phyloP scores from a whole-genome alignment of 768 basidiomycete species.

The Leucocoprinus sp. region DNA sequence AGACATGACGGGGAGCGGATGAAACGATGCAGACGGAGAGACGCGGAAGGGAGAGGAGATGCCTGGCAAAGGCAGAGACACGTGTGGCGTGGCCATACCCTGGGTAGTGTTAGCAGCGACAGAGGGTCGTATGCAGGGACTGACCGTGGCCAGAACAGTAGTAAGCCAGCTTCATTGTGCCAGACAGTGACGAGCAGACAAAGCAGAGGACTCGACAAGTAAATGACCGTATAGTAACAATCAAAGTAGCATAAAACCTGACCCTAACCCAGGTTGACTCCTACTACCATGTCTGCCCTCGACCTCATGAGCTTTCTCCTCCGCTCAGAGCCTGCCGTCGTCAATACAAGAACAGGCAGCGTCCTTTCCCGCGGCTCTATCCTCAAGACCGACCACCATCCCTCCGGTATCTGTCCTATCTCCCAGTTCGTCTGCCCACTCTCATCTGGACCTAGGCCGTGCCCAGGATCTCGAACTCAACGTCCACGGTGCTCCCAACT shows the following conservation, averaged over 20 bases:
- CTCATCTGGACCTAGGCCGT: slow-evolving; percentile 44
- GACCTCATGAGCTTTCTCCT: slow-evolving; percentile 59
- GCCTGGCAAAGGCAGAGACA: slow-evolving; percentile 63
- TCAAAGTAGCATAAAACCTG: too few species aligned
- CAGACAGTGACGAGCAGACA: too few species aligned
- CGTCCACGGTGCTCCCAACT: slow-evolving; percentile 93
- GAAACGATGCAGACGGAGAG: slow-evolving; percentile 54
- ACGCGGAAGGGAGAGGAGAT: slow-evolving; percentile 41
- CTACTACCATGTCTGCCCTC: slow-evolving; percentile 17
- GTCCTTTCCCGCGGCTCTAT: slow-evolving; percentile 87
- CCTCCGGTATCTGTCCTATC: slow-evolving; percentile 43
- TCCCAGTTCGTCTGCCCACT: slow-evolving; percentile 2
- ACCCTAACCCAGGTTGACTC: too few species aligned
- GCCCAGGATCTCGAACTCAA: slow-evolving; percentile 88
- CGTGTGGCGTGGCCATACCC: slow-evolving; percentile 84
- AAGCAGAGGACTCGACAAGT: too few species aligned
- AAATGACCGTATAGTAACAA: too few species aligned
- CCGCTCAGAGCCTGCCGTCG: slow-evolving; percentile 63
- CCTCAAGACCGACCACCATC: slow-evolving; percentile 88
- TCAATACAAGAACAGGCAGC: slow-evolving; percentile 76
- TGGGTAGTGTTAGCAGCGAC: slow-evolving; percentile 18
- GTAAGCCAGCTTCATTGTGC: too few species aligned
- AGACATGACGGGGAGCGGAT: slow-evolving; percentile 66
- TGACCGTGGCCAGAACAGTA: slow-evolving; percentile 73
- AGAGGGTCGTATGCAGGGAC: slow-evolving; percentile 14